phyloP scores from a whole-genome alignment of 306 rosid species.

The Vigna hirtella region DNA sequence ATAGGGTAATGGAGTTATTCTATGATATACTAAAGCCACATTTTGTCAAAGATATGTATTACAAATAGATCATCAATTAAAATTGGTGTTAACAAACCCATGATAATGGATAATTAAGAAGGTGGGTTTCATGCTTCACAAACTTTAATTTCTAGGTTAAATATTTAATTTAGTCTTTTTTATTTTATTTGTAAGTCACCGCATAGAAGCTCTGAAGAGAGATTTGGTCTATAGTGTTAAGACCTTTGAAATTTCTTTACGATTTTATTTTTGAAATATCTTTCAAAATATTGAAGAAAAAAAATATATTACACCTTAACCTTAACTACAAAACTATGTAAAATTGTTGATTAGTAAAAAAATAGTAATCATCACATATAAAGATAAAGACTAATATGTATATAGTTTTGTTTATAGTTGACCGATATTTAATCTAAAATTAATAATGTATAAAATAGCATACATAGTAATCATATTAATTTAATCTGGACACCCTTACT shows the following conservation, averaged over 20 bases:
- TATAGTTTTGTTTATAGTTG: background rate
- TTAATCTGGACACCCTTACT: background rate
- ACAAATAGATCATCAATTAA: conserved; percentile 3
- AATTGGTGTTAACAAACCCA: background rate
- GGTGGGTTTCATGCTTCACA: background rate
- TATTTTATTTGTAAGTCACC: background rate
- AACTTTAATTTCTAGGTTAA: background rate
- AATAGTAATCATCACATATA: too few species aligned
- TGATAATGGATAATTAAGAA: background rate
- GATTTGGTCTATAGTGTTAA: background rate
- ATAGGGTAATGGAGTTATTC: background rate
- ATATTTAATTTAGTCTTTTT: background rate
- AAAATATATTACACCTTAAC: too few species aligned
- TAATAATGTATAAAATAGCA: background rate
- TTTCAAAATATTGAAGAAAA: too few species aligned
- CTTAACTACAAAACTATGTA: too few species aligned
- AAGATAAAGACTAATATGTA: too few species aligned
- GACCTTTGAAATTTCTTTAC: too few species aligned
- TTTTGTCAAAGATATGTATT: conserved; percentile 1
- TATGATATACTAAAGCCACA: background rate
- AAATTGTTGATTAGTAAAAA: too few species aligned
- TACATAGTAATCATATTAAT: background rate
- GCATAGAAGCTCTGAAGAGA: background rate
- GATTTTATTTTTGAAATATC: too few species aligned
- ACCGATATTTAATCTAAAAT: background rate